These are phyloP conservation scores for Irpex sp. DNA, from an alignment of 1,284 basidiomycete genomes.

Conservation along the genomic window DNA sequence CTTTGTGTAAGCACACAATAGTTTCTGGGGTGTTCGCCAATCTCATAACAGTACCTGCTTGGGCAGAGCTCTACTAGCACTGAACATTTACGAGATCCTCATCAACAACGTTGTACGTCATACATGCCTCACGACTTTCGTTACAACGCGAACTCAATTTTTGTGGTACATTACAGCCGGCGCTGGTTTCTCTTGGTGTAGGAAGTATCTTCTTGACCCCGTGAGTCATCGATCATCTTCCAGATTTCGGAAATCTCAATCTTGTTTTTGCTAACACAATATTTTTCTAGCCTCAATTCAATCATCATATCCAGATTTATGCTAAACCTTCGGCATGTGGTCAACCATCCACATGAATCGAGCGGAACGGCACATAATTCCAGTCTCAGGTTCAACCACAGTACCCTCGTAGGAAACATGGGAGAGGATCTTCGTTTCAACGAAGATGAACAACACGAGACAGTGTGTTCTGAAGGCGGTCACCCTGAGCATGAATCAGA, in stretches of 20 bases:
- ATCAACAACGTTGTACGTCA: background rate
- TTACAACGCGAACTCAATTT: background rate
- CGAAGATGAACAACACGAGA: too few relatives aligned
- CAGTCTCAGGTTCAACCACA: too few relatives aligned
- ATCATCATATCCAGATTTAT: background rate
- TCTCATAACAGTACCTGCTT: too few relatives aligned
- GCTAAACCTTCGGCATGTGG: too few relatives aligned
- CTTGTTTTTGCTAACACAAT: background rate
- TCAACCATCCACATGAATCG: too few relatives aligned
- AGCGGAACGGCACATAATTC: too few relatives aligned
- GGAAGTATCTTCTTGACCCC: background rate
- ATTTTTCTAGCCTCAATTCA: background rate
- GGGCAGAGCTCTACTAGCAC: background rate
- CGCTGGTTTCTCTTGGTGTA: background rate
- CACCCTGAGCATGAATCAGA: too few relatives aligned
- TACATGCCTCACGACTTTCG: background rate
- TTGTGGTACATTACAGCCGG: background rate
- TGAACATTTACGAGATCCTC: background rate
- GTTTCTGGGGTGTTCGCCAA: too few relatives aligned
- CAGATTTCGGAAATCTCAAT: background rate
- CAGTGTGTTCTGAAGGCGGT: too few relatives aligned
- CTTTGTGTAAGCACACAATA: background rate
- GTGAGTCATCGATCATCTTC: background rate
- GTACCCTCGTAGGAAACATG: too few relatives aligned
- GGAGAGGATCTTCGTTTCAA: too few relatives aligned